phyloP scores from a whole-genome alignment of 495 filamentous ascomycete genomes.

The Xylaria acuta region DNA sequence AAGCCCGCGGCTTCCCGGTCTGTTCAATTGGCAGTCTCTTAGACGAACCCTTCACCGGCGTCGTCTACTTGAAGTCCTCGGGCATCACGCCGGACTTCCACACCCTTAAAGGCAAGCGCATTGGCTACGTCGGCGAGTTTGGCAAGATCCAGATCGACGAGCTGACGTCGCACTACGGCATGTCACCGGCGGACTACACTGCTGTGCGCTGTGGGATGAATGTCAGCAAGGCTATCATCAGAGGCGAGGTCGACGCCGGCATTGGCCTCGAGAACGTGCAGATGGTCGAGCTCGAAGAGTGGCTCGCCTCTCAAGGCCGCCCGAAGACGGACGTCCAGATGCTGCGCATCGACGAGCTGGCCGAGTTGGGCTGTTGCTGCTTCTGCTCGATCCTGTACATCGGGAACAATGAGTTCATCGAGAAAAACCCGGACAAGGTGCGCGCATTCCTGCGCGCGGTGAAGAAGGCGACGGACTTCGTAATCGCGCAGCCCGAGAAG shows the following conservation, averaged over 20 bases:
- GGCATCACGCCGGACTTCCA: constrained; percentile 67
- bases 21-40: constrained; percentile 71
- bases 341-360: constrained; percentile 75
- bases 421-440: constrained; percentile 64
- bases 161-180: constrained; percentile 74
- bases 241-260: constrained; percentile 69
- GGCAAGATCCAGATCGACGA: constrained; percentile 81
- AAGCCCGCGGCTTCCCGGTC: constrained; percentile 73
- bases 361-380: constrained; percentile 75
- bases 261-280: constrained; percentile 77
- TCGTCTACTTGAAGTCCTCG: constrained; percentile 71
- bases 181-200: constrained; percentile 72
- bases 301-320: constrained; percentile 65
- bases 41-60: constrained; percentile 75
- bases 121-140: constrained; percentile 76
- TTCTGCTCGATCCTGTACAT: constrained; percentile 79
- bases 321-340: constrained; percentile 69
- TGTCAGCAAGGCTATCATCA: constrained; percentile 61
- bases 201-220: constrained; percentile 65
- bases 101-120: constrained; percentile 69
- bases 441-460: constrained; percentile 66
- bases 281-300: constrained; percentile 76
- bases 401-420: constrained; percentile 66
- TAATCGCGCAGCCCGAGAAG: constrained; percentile 62
- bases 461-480: constrained; percentile 70